Evolutionary conservation across 2,329 filamentous ascomycete genomes (phyloP), one percentile per base, ranked within the genome.

Genomic region (Botryotinia convoluta): DNA sequence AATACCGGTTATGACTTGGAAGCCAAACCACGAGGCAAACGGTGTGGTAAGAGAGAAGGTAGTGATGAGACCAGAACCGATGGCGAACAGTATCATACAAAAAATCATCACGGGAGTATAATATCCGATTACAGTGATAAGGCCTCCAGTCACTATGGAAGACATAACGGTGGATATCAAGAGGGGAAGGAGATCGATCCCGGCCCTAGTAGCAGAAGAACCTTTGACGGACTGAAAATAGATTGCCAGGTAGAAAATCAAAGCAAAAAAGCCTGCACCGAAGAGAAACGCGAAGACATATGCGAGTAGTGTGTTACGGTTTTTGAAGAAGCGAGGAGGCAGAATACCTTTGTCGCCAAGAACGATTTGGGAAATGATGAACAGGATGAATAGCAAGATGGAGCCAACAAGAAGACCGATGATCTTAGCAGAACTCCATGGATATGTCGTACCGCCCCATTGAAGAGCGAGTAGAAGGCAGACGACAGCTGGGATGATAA

Each of bases 11-110:
- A 90, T 77, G 68, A 89, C 84, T 79, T 89, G 88, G 79, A 87
- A 89, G 26, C 87, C 87, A 74, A 89, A 86, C 88, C 88, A 90
- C 61, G 84, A 80, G 12, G 81, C 78, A 4, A 85, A 77, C 0
- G 84, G 81, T 2, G 86, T 84, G 72, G 80, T 77, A 42, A 83
- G 74, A 69, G 82, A 75, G 57, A 85, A 81, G 1, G 84, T 84
- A 3, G 82, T 83, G 68, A 86, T 79, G 7, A 86, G 81, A 32
- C 83, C 84, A 8, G 82, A 80, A 26, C 84, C 85, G 59, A 85
- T 76, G 7, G 80, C 72, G 69, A 77, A 78, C n/a, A 85, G 69
- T 22, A 78, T 77, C 51, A 81, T 80, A 67, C 84, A 83, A 20
- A 81, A 48, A 51, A 86, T 78, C 79, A 85, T 82, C 72, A 84